Conservation (phyloP, 2,329 filamentous ascomycete species). For the Gyromitra esculenta region DNA sequence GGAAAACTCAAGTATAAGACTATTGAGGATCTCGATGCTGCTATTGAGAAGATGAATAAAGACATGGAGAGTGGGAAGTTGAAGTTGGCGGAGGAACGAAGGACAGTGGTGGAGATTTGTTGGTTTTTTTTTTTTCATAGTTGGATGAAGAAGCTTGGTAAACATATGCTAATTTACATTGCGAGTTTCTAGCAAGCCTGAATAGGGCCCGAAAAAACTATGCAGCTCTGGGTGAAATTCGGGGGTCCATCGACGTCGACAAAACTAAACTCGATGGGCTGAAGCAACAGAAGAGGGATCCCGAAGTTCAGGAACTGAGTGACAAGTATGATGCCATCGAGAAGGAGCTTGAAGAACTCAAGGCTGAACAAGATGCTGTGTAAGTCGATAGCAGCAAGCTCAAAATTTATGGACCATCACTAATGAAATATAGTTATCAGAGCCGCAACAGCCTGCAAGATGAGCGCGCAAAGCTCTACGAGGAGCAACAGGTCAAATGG, state of each 20-base stretch:
- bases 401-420: background rate
- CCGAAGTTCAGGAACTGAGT: slow-evolving; percentile 85
- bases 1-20: slow-evolving; percentile 85
- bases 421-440: slow-evolving; percentile 69
- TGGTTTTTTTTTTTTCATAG: slow-evolving; percentile 59
- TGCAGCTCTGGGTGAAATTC: slow-evolving; percentile 79
- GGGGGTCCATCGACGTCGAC: slow-evolving; percentile 88
- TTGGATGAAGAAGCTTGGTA: background rate
- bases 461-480: slow-evolving; percentile 82
- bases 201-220: slow-evolving; percentile 94
- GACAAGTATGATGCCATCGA: slow-evolving; percentile 87
- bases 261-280: slow-evolving; percentile 88
- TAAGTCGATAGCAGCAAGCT: slow-evolving; percentile 19
- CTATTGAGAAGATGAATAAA: slow-evolving; percentile 82
- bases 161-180: slow-evolving; percentile 17
- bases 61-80: slow-evolving; percentile 88
- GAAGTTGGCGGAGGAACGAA: slow-evolving; percentile 97
- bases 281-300: slow-evolving; percentile 88
- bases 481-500: slow-evolving; percentile 87
- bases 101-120: slow-evolving; percentile 84
- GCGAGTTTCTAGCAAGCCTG: slow-evolving; percentile 62
- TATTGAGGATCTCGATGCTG: slow-evolving; percentile 83
- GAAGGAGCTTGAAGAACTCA: slow-evolving; percentile 87
- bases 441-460: slow-evolving; percentile 84
- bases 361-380: slow-evolving; percentile 81